phyloP scores from a whole-genome alignment of 2,329 filamentous ascomycete genomes.

The Sporothrix luriei region DNA sequence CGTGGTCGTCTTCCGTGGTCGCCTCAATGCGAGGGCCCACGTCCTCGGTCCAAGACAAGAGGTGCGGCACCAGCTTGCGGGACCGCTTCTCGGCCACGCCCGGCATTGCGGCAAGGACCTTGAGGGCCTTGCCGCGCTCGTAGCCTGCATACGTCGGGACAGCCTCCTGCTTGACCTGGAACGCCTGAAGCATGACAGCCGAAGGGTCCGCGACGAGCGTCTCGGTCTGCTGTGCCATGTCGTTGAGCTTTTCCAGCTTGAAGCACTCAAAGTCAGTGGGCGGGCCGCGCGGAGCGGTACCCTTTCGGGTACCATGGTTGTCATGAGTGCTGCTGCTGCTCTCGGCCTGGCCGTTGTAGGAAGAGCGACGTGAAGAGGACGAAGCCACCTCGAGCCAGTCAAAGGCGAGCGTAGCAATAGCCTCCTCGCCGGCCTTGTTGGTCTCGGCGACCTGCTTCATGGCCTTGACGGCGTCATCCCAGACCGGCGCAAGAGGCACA shows the following conservation, averaged over 20 bases:
- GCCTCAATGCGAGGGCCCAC: slow-evolving; percentile 38
- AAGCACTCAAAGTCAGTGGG: slow-evolving; percentile 83
- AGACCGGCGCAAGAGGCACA: slow-evolving; percentile 79
- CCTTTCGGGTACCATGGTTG: slow-evolving; percentile 34
- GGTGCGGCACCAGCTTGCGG: slow-evolving; percentile 78
- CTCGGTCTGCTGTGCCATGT: slow-evolving; percentile 55
- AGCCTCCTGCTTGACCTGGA: slow-evolving; percentile 64
- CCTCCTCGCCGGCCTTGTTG: slow-evolving; percentile 67
- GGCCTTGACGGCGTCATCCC: slow-evolving; percentile 78
- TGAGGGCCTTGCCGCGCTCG: slow-evolving; percentile 76
- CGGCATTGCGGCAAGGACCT: slow-evolving; percentile 73
- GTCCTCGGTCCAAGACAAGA: slow-evolving; percentile 75
- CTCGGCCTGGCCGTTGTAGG: slow-evolving; percentile 14
- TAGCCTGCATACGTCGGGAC: slow-evolving; percentile 55
- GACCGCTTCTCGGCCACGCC: slow-evolving; percentile 82
- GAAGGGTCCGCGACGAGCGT: slow-evolving; percentile 56
- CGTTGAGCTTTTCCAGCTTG: slow-evolving; percentile 65
- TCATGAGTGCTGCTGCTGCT: slow-evolving; percentile 19
- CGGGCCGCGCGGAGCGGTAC: slow-evolving; percentile 42
- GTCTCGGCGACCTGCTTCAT: slow-evolving; percentile 73
- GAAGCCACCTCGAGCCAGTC: slow-evolving; percentile 70
- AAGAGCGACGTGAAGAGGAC: slow-evolving; percentile 50
- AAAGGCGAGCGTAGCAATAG: slow-evolving; percentile 72
- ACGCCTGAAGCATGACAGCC: slow-evolving; percentile 63
- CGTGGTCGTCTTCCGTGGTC: slow-evolving; percentile 40